These are phyloP conservation scores for Sonneratia alba DNA, from an alignment of 345 rosid species.

Conservation along the genomic window DNA sequence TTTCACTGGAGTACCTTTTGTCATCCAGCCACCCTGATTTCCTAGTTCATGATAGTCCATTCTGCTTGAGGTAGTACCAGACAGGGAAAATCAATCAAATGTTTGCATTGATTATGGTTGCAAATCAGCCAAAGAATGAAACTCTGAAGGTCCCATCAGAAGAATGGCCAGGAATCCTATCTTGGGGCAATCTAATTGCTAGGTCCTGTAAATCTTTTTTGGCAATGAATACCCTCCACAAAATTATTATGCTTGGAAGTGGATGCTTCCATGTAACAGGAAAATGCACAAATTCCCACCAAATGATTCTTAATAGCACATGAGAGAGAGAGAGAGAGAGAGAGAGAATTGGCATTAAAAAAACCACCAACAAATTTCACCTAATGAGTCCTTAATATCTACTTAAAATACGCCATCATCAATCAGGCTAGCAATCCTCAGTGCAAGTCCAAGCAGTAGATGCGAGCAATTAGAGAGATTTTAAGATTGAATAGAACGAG, in stretches of 20 bases:
- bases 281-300: neutral
- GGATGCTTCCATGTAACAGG: neutral
- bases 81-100: neutral
- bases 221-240: neutral
- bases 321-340: neutral
- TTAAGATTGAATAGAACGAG: neutral
- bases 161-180: neutral
- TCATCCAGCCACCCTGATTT: constrained; percentile 59
- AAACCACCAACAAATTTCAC: neutral
- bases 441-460: neutral
- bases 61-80: constrained; percentile 25
- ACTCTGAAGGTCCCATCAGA: neutral
- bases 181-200: neutral
- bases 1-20: constrained; percentile 54
- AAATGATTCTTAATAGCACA: neutral
- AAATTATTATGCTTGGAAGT: neutral
- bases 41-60: constrained; percentile 21
- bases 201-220: neutral
- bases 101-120: neutral
- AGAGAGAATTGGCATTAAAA: neutral
- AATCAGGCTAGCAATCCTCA: neutral
- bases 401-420: neutral
- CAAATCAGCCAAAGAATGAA: neutral
- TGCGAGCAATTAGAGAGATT: neutral
- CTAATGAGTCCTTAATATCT: neutral